phyloP scores from a whole-genome alignment of 352 stramenopile species.

The Pythium aristosporum region DNA sequence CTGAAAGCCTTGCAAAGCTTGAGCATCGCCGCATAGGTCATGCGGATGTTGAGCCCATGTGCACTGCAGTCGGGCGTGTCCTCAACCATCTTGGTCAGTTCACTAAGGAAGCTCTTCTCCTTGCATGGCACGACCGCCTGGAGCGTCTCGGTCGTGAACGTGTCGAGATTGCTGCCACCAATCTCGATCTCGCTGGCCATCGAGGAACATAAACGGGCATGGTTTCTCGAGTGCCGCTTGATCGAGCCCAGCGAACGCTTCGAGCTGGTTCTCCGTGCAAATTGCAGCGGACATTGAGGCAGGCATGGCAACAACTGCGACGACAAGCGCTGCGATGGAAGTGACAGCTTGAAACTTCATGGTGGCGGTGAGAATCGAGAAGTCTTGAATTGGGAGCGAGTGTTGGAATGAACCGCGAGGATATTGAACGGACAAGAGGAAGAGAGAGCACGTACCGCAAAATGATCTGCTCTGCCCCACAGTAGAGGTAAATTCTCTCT shows the following conservation, averaged over 20 bases:
- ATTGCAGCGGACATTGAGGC: not conserved
- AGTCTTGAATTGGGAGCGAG: not conserved
- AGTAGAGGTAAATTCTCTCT: no score
- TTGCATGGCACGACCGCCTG: conserved; percentile 10
- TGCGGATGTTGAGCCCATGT: not conserved
- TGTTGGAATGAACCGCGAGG: not conserved
- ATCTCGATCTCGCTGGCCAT: conserved; percentile 2
- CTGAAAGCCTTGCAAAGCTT: not conserved
- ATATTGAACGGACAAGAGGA: not conserved
- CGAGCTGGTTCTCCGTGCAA: conserved; percentile 8
- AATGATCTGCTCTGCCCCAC: no score
- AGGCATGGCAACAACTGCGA: not conserved
- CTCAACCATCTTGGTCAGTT: not conserved
- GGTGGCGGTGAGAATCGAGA: not conserved
- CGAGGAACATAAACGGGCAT: conserved; percentile 7
- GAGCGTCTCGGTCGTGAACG: conserved; percentile 5
- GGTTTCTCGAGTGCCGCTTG: not conserved
- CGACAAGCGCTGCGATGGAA: not conserved
- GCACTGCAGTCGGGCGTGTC: not conserved
- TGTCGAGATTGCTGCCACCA: not conserved
- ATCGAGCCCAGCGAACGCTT: not conserved
- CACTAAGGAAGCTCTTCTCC: not conserved
- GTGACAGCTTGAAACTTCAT: conserved; percentile 6
- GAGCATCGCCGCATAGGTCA: not conserved
- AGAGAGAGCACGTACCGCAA: no score